Conservation (phyloP, 208 protist genomes). For the Trypanosoma scelopori region DNA sequence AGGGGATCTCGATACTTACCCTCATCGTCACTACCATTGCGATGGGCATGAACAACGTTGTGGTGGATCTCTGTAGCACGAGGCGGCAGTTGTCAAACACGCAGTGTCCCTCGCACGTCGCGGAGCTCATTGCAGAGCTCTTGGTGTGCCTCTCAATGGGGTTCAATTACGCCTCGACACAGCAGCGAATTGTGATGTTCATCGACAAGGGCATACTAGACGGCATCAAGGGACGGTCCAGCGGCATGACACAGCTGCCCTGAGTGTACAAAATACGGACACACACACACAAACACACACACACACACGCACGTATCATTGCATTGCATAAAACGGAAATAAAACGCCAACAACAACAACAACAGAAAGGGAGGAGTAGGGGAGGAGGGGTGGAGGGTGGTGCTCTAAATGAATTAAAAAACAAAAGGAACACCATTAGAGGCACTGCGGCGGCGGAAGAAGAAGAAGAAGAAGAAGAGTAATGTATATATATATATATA, state of each 20-base stretch:
- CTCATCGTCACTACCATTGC: slow-evolving; percentile 59
- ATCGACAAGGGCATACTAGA: slow-evolving; percentile 87
- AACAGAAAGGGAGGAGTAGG: slow-evolving; percentile 5
- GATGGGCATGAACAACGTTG: slow-evolving; percentile 81
- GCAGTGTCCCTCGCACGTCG: slow-evolving; percentile 58
- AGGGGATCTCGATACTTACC: slow-evolving; percentile 65
- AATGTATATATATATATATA: slow-evolving; percentile 13
- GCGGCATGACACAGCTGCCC: slow-evolving; percentile 75
- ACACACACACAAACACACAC: background rate
- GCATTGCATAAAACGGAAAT: background rate
- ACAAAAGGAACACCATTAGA: slow-evolving; percentile 2
- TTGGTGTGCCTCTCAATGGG: slow-evolving; percentile 70
- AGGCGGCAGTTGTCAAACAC: slow-evolving; percentile 27
- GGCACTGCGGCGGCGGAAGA: no score
- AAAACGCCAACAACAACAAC: background rate
- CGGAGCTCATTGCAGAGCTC: slow-evolving; percentile 65
- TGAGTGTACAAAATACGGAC: slow-evolving; percentile 7
- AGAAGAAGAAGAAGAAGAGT: background rate
- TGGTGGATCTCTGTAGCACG: slow-evolving; percentile 72
- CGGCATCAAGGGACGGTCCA: slow-evolving; percentile 78
- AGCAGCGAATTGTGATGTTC: slow-evolving; percentile 84
- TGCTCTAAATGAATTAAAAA: background rate
- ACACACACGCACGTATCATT: no score
- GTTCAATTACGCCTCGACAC: slow-evolving; percentile 61
- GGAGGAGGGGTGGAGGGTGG: no score